phyloP scores from a whole-genome alignment of 2,329 filamentous ascomycete genomes.

The Colletotrichum noveboracense region DNA sequence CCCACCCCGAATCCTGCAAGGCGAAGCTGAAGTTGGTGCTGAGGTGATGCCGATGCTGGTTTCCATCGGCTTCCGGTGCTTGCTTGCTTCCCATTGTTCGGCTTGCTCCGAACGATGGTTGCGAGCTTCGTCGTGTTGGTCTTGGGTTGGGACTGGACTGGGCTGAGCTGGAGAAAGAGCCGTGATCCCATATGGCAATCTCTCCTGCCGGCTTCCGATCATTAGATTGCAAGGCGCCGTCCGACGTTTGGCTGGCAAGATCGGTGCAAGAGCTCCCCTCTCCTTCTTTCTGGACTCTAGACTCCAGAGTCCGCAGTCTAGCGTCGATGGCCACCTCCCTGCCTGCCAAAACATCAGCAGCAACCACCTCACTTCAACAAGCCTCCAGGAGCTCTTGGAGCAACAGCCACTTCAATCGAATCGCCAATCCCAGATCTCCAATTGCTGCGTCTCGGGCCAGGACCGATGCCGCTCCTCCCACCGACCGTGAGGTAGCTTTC shows the following conservation, averaged over 20 bases:
- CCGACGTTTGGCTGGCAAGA: background rate
- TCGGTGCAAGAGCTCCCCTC: background rate
- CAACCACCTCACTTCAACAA: background rate
- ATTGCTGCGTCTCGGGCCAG: background rate
- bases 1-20: background rate
- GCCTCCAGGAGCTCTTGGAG: background rate
- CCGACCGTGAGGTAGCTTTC: background rate
- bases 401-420: background rate
- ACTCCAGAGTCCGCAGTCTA: background rate
- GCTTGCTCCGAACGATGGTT: background rate
- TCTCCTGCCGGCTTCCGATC: background rate
- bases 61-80: background rate
- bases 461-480: background rate
- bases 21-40: background rate
- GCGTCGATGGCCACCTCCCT: background rate
- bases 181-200: background rate
- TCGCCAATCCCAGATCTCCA: background rate
- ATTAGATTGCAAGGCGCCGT: background rate
- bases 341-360: background rate
- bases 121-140: background rate
- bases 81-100: background rate
- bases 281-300: background rate
- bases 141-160: background rate
- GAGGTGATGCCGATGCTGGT: background rate
- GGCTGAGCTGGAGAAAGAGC: background rate